phyloP scores from a whole-genome alignment of 371 early-diverging fungal genomes.

The Mortierella sp. region DNA sequence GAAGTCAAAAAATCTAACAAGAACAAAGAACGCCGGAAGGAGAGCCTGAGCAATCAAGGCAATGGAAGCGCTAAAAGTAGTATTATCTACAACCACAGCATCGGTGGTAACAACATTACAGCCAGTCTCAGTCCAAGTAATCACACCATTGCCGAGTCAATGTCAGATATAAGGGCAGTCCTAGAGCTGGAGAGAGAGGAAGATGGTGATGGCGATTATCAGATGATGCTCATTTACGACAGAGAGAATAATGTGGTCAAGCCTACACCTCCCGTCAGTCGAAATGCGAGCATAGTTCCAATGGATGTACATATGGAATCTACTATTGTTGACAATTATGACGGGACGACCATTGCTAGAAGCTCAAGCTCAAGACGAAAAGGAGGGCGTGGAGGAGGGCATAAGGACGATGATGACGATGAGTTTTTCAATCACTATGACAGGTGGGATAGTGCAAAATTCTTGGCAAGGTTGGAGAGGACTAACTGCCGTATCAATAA shows the following conservation, averaged over 20 bases:
- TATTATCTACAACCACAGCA: neutral
- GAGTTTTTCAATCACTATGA: neutral
- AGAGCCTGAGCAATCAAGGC: neutral
- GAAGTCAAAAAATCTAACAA: neutral
- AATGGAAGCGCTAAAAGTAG: neutral
- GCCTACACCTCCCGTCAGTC: constrained; percentile 14
- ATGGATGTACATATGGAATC: neutral
- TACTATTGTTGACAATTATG: neutral
- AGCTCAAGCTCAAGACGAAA: neutral
- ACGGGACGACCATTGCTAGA: neutral
- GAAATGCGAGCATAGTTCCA: neutral
- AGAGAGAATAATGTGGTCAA: constrained; percentile 19
- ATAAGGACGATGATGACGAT: constrained; percentile 30
- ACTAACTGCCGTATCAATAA: constrained; percentile 15
- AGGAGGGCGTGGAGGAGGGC: neutral
- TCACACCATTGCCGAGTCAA: constrained; percentile 1
- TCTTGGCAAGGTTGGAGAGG: constrained; percentile 19
- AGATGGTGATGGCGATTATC: constrained; percentile 9
- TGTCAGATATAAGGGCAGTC: constrained; percentile 11
- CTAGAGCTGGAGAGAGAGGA: constrained; percentile 11
- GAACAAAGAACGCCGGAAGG: neutral
- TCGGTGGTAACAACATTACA: neutral
- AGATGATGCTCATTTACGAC: constrained; percentile 27
- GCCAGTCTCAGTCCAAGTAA: neutral
- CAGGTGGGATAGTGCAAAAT: constrained; percentile 23